A percentile compares a stretch with the other conserved stretches of the same genome.
Conservation (phyloP, 306 rosid genomes). For the Abrus precatorius region DNA sequence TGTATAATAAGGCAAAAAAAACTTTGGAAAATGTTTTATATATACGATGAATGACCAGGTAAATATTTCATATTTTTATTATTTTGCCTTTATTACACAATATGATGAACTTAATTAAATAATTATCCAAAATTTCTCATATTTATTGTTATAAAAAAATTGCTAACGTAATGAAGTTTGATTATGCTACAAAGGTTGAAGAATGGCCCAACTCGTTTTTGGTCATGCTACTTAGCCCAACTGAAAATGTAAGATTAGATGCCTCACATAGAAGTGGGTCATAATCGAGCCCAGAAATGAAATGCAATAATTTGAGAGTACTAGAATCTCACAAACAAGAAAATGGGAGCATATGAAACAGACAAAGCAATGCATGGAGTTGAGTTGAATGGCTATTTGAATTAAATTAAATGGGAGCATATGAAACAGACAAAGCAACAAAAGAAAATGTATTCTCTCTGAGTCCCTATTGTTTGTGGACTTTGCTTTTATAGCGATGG, state of each 20-base stretch:
- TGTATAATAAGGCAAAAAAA: no score
- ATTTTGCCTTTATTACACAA: background rate
- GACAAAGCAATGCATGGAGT: no score
- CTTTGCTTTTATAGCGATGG: conserved; percentile 4
- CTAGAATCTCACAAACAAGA: no score
- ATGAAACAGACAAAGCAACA: background rate
- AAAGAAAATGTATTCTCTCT: background rate
- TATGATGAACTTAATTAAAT: background rate
- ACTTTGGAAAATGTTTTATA: background rate
- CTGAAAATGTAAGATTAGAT: background rate
- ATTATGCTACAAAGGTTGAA: no score
- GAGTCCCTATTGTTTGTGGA: background rate
- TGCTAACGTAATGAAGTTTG: no score
- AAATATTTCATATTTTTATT: background rate
- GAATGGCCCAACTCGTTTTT: background rate
- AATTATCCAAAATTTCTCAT: background rate
- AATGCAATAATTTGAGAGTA: background rate
- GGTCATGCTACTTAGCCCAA: background rate
- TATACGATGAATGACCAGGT: background rate
- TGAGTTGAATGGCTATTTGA: background rate
- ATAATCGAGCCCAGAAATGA: background rate
- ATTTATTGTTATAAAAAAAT: background rate
- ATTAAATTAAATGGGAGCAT: background rate
- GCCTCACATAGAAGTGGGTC: background rate
- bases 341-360: no score